Evolutionary conservation across 345 rosid species (phyloP).

Genomic region (Leavenworthia alabamica): DNA sequence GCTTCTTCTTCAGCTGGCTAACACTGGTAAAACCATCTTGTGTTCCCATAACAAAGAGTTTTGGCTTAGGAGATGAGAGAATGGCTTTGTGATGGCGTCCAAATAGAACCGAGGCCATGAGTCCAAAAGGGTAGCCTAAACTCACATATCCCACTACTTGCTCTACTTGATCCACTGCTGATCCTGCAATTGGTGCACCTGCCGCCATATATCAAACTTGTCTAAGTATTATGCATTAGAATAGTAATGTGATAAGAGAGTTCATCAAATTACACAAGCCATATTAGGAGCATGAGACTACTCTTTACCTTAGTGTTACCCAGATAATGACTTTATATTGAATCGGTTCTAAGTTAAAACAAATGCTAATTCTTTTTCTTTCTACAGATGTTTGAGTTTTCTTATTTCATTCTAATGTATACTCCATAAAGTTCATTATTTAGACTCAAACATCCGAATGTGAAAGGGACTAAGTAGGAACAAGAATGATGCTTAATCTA

Average conservation of each 20-base stretch:
- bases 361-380: no score
- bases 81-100: conserved; percentile 83
- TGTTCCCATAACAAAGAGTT: conserved; percentile 93
- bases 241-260: background rate
- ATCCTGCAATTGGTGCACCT: conserved; percentile 97
- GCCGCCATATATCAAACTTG: conserved; percentile 1
- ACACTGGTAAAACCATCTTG: conserved; percentile 89
- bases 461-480: background rate
- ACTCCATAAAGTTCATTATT: background rate
- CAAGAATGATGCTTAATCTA: conserved; percentile 10
- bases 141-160: conserved; percentile 78
- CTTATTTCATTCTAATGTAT: background rate
- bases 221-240: background rate
- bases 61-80: conserved; percentile 65
- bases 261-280: background rate
- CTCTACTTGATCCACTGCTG: conserved; percentile 70
- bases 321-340: no score
- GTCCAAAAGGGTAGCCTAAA: conserved; percentile 85
- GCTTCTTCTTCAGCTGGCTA: conserved; percentile 76
- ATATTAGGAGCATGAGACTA: no score
- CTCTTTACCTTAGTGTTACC: no score
- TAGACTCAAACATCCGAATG: background rate
- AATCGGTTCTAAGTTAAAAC: background rate
- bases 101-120: conserved; percentile 71
- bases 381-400: no score